These are phyloP conservation scores for Ogataea ramenticola DNA, from an alignment of 805 yeast species.

Conservation along the genomic window DNA sequence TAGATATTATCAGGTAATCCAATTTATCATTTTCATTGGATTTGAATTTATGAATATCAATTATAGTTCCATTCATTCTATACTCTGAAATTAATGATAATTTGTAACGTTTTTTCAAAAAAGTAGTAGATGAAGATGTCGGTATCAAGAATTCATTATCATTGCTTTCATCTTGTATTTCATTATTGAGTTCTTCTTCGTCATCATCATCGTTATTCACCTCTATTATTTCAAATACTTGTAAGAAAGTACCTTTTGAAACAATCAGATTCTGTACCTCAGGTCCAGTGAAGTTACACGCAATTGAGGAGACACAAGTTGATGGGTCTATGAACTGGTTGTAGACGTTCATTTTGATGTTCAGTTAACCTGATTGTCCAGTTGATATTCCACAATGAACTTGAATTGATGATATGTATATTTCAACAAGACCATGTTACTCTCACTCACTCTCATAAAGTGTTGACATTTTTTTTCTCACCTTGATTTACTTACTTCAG, in stretches of 20 bases:
- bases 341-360: constrained; percentile 60
- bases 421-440: too few species aligned
- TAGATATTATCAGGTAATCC: constrained; percentile 60
- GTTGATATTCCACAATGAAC: too few species aligned
- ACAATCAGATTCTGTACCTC: constrained; percentile 50
- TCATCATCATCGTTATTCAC: constrained; percentile 12
- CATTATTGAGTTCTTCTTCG: neutral
- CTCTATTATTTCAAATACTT: constrained; percentile 42
- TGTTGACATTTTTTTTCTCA: too few species aligned
- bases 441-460: too few species aligned
- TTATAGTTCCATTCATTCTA: constrained; percentile 61
- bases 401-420: too few species aligned
- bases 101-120: constrained; percentile 14
- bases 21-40: constrained; percentile 36
- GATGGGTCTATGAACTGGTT: constrained; percentile 74
- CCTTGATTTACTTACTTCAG: too few species aligned
- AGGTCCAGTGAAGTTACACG: constrained; percentile 35
- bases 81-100: constrained; percentile 53
- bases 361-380: too few species aligned
- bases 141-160: neutral
- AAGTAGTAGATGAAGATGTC: neutral
- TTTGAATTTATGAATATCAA: constrained; percentile 45
- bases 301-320: constrained; percentile 53
- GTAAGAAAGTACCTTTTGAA: constrained; percentile 64
- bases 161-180: neutral